phyloP scores from a whole-genome alignment of 257 asterid species.

The Fraxinus cuspidata region DNA sequence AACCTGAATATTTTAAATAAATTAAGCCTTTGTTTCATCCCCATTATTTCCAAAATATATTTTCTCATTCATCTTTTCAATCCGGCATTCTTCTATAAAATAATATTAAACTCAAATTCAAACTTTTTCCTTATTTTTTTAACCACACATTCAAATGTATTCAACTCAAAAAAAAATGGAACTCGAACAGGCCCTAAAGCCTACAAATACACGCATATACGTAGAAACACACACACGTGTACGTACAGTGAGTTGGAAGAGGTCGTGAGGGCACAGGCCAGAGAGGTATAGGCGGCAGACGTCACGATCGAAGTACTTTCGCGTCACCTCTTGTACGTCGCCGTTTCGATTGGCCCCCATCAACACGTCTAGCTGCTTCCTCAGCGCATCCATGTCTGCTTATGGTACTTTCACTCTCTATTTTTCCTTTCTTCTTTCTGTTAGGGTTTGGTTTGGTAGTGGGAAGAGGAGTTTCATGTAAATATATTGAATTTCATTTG shows the following conservation, averaged over 20 bases:
- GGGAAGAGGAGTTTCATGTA: slow-evolving; percentile 5
- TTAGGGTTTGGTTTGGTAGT: slow-evolving; percentile 34
- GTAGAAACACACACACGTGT: background rate
- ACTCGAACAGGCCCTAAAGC: background rate
- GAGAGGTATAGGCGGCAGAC: slow-evolving; percentile 92
- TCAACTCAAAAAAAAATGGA: no score
- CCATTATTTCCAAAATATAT: no score
- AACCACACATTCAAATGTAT: no score
- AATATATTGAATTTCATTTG: background rate
- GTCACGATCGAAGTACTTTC: slow-evolving; percentile 89
- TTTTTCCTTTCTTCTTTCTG: background rate
- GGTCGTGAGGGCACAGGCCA: slow-evolving; percentile 94
- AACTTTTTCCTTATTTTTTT: no score
- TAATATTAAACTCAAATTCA: no score
- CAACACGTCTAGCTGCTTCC: slow-evolving; percentile 89
- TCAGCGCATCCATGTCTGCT: slow-evolving; percentile 69
- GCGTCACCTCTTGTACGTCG: slow-evolving; percentile 73
- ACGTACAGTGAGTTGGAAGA: slow-evolving; percentile 84
- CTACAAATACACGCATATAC: background rate
- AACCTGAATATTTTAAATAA: background rate
- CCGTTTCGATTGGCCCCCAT: slow-evolving; percentile 97
- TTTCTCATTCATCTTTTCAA: no score
- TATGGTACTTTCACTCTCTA: background rate
- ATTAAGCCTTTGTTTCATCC: background rate
- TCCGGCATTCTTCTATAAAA: no score